Conservation (phyloP, 305 asterid species). For the Coffea humblotiana region DNA sequence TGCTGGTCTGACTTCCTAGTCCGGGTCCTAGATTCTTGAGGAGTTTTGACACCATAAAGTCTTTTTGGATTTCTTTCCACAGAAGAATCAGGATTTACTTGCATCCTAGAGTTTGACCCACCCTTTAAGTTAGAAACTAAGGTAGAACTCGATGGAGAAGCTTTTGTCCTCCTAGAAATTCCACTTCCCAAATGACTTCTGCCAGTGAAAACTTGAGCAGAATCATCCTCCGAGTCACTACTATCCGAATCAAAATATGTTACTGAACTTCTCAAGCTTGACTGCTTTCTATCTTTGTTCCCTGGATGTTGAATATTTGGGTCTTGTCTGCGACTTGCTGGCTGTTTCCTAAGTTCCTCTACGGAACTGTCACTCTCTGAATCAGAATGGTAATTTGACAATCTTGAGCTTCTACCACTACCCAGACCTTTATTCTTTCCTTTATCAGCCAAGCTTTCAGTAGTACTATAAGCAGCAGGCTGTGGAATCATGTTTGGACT, state of each 20-base stretch:
- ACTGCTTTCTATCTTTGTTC: conserved; percentile 30
- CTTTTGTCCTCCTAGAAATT: conserved; percentile 64
- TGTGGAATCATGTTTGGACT: conserved; percentile 14
- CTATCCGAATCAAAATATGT: conserved; percentile 39
- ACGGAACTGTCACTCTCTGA: conserved; percentile 50
- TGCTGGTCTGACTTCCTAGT: conserved; percentile 31
- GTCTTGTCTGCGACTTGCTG: conserved; percentile 25
- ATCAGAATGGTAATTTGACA: conserved; percentile 21
- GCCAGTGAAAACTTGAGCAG: conserved; percentile 28
- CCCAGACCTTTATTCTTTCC: conserved; percentile 17
- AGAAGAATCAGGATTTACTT: conserved; percentile 30
- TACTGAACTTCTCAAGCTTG: conserved; percentile 38
- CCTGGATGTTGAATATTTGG: conserved; percentile 17
- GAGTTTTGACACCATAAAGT: conserved; percentile 25
- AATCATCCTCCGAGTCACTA: conserved; percentile 57
- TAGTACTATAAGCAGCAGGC: conserved; percentile 28
- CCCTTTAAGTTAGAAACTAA: conserved; percentile 29
- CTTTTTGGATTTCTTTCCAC: conserved; percentile 27
- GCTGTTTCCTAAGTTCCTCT: conserved; percentile 39
- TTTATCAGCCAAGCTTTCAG: conserved; percentile 24
- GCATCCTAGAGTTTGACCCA: conserved; percentile 26
- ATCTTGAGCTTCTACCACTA: conserved; percentile 34
- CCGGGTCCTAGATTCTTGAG: conserved; percentile 27
- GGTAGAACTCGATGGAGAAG: conserved; percentile 30
- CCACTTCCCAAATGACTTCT: conserved; percentile 43